Evolutionary conservation across 306 rosid genomes (phyloP), one percentile per base, ranked within the genome.

Genomic region (Prunus armeniaca): DNA sequence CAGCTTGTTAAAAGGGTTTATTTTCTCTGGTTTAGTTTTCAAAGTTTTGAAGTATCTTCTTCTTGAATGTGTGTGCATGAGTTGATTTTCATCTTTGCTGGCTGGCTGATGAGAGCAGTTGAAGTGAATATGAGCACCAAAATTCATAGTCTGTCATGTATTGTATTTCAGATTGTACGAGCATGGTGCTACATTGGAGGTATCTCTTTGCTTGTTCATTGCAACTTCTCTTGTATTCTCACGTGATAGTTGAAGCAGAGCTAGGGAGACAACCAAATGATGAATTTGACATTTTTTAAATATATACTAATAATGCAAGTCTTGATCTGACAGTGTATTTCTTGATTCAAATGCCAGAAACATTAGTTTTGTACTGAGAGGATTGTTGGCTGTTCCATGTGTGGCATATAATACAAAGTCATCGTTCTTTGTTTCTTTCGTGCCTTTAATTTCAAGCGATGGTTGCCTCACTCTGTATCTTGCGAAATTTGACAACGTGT

Each of bases 151-250:
- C 81, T 78, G 78, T 56, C 1, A 72, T 56, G 72, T 22, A 43
- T 60, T 57, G 57, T 78, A 54, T 75, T 72, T 68, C 88, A 71
- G 85, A 58, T 80, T 79, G 66, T 71, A 84, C 88, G 85, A 74
- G 88, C 81, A 81, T 81, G 80, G 81, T 84, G 88, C 85, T 4
- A 80, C 47, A 78, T 52, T 60, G 19, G 41, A 60, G 65, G 12
- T 22, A 24, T 70, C 67, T 69, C 78, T 65, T 70, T 73, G 66
- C 65, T 47, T 69, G 52, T 49, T 50, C 71, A 76, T 65, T 15
- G 69, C 63, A 32, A 69, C 38, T 76, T 71, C 61, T 22, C 30
- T 9, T 20, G 77, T 47, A 45, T 52, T 70, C 47, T 65, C 27
- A 12, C 28, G 28, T 64, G 55, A 25, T 49, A 32, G 12, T 52